Percentiles rank a stretch among this genome's conserved stretches.
phyloP scores from a whole-genome alignment of 305 asterid species.

The Salvia sclarea region DNA sequence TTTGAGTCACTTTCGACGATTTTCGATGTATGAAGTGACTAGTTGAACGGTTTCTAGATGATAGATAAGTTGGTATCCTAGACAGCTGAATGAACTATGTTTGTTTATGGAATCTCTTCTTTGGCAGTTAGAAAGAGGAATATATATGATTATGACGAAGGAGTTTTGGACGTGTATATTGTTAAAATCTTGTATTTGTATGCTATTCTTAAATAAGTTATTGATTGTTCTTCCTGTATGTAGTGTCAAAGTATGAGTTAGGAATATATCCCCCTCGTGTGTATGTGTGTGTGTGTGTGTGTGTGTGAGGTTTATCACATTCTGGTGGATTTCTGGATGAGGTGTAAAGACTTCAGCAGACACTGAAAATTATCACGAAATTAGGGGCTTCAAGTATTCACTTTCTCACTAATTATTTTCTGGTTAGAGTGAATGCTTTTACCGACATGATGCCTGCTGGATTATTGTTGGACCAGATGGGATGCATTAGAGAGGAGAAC shows the following conservation, averaged over 20 bases:
- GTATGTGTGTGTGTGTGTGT: background rate
- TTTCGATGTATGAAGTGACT: too few relatives aligned
- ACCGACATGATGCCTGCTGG: too few relatives aligned
- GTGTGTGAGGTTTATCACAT: background rate
- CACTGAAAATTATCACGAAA: conserved; percentile 11
- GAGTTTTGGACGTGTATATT: background rate
- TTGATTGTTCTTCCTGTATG: background rate
- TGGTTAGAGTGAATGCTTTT: background rate
- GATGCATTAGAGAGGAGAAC: too few relatives aligned
- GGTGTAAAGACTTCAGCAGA: background rate
- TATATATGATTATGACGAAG: background rate
- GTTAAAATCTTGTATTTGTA: background rate
- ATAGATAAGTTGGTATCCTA: conserved; percentile 9
- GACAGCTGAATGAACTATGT: conserved; percentile 20
- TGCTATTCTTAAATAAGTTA: background rate
- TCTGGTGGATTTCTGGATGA: background rate
- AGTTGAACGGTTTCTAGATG: background rate
- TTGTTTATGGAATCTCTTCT: background rate
- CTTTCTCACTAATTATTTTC: conserved; percentile 1
- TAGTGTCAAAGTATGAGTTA: background rate
- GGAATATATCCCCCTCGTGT: background rate
- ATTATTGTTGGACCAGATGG: too few relatives aligned
- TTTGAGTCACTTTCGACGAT: too few relatives aligned
- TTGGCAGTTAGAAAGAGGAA: background rate
- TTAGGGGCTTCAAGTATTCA: background rate